Conservation (phyloP, 768 basidiomycete species). For the Harrya chromipes region DNA sequence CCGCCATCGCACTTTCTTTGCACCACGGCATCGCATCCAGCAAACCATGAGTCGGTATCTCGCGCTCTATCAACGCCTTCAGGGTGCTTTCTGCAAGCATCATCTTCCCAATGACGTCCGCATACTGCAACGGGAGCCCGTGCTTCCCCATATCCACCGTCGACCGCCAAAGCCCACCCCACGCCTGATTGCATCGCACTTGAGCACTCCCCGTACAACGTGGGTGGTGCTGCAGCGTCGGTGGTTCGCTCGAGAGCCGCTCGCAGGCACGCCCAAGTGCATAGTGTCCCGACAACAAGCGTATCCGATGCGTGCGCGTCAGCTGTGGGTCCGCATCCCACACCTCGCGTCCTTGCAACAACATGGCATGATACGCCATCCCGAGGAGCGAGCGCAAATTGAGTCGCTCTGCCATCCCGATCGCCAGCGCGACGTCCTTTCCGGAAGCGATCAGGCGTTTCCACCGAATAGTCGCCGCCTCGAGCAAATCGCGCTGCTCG, state of each 20-base stretch:
- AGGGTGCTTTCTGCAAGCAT: slow-evolving; percentile 48
- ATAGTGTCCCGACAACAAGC: slow-evolving; percentile 52
- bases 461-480: slow-evolving; percentile 43
- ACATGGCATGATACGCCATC: slow-evolving; percentile 50
- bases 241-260: slow-evolving; percentile 40
- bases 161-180: slow-evolving; percentile 44
- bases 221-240: slow-evolving; percentile 40
- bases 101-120: slow-evolving; percentile 44
- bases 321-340: slow-evolving; percentile 49
- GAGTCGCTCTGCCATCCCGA: slow-evolving; percentile 46
- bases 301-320: slow-evolving; percentile 47
- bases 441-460: slow-evolving; percentile 45
- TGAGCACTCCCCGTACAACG: slow-evolving; percentile 39
- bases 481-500: slow-evolving; percentile 43
- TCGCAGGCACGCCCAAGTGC: slow-evolving; percentile 45
- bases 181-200: slow-evolving; percentile 44
- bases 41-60: slow-evolving; percentile 38
- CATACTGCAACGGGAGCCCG: slow-evolving; percentile 39
- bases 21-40: slow-evolving; percentile 45
- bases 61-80: slow-evolving; percentile 43
- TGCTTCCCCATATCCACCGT: slow-evolving; percentile 39
- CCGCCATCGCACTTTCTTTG: slow-evolving; percentile 40
- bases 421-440: slow-evolving; percentile 43
- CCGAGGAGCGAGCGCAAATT: slow-evolving; percentile 46
- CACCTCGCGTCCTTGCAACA: slow-evolving; percentile 46